Evolutionary conservation across 2,329 filamentous ascomycete species (phyloP).

Genomic region (Diaporthe citrichinensis): DNA sequence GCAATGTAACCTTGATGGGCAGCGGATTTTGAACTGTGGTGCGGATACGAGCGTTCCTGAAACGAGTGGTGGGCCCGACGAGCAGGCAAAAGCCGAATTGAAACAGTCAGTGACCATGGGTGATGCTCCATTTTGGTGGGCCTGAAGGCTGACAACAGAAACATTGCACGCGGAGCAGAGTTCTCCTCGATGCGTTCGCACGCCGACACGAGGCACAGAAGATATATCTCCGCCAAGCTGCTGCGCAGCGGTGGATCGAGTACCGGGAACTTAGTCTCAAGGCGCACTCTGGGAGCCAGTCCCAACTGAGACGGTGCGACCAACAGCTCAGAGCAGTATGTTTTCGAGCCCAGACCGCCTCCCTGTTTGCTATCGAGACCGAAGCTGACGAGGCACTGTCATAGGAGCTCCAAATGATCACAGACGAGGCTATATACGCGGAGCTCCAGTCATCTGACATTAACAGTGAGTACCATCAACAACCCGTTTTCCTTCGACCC

Average conservation of each 20-base stretch:
- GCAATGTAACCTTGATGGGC: constrained; percentile 74
- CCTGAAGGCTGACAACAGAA: constrained; percentile 14
- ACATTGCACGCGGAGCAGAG: constrained; percentile 52
- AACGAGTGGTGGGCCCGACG: constrained; percentile 66
- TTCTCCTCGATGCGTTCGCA: constrained; percentile 72
- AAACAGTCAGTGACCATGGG: constrained; percentile 65
- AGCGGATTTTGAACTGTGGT: constrained; percentile 75
- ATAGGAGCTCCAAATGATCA: constrained; percentile 71
- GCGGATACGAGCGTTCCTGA: constrained; percentile 72
- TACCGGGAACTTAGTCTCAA: constrained; percentile 67
- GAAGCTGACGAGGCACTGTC: background rate
- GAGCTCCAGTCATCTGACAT: constrained; percentile 68
- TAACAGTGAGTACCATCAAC: constrained; percentile 44
- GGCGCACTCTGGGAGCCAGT: constrained; percentile 62
- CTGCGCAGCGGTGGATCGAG: constrained; percentile 72
- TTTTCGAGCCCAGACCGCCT: constrained; percentile 38
- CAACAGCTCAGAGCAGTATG: constrained; percentile 70
- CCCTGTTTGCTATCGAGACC: background rate
- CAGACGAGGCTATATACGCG: constrained; percentile 71
- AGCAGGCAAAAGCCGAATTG: constrained; percentile 74
- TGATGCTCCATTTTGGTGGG: background rate
- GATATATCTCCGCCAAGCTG: constrained; percentile 73
- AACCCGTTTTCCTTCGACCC: background rate
- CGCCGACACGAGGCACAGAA: constrained; percentile 75
- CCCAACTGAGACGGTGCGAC: constrained; percentile 68